phyloP scores from a whole-genome alignment of 495 filamentous ascomycete genomes.

The Evansstolkia leycettana region DNA sequence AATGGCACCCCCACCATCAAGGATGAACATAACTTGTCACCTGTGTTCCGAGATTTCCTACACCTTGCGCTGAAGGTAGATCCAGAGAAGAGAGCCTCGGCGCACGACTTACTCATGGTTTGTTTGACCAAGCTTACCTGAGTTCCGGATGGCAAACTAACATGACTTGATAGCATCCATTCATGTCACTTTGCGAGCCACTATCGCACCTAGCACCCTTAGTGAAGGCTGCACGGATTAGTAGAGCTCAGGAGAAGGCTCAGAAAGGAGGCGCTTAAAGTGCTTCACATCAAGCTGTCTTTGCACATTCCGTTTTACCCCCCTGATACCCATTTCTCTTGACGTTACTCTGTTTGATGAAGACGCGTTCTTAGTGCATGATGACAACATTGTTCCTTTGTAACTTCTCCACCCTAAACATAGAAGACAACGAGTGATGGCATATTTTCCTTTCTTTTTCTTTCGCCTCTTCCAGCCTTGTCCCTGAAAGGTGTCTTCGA shows the following conservation, averaged over 20 bases:
- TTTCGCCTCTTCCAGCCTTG: background rate
- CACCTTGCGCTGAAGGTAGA: slow-evolving; percentile 87
- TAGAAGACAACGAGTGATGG: slow-evolving; percentile 16
- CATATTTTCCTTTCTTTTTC: slow-evolving; percentile 3
- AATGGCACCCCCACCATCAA: slow-evolving; percentile 94
- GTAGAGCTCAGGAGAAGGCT: slow-evolving; percentile 73
- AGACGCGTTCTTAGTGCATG: slow-evolving; percentile 16
- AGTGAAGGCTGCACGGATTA: slow-evolving; percentile 72
- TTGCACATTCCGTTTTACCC: slow-evolving; percentile 14
- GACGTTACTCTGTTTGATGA: slow-evolving; percentile 21
- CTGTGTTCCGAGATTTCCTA: slow-evolving; percentile 79
- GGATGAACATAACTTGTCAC: slow-evolving; percentile 71
- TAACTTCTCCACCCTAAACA: background rate
- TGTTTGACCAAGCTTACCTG: too few species aligned
- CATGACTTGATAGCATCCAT: slow-evolving; percentile 57
- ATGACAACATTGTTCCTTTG: slow-evolving; percentile 4
- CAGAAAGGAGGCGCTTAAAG: slow-evolving; percentile 37
- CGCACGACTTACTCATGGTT: slow-evolving; percentile 84
- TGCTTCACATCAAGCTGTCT: slow-evolving; percentile 8
- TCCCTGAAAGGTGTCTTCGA: too few species aligned
- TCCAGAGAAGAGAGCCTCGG: slow-evolving; percentile 89
- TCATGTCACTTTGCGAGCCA: slow-evolving; percentile 66
- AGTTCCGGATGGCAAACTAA: too few species aligned
- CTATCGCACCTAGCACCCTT: slow-evolving; percentile 69
- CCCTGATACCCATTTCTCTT: slow-evolving; percentile 31